Base-by-base conservation (phyloP, 345 rosid genomes). In the Citrus glauca region DNA sequence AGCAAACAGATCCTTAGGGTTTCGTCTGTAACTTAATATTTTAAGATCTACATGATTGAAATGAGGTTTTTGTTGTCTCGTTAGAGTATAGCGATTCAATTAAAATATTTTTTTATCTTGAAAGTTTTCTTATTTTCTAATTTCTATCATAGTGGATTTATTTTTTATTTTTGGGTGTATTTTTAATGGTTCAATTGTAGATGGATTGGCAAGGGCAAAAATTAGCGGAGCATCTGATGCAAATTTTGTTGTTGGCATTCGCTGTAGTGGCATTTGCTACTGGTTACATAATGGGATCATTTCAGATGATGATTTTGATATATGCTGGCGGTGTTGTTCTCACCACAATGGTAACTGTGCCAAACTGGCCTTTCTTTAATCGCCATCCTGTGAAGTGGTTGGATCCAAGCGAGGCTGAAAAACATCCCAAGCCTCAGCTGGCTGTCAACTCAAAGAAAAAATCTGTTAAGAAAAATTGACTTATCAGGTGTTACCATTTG, bases 161-260 rank as follows among this genome's bases (percentile, higher is more conserved):
- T 10, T 42, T 9, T 10, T 9, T 42, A n/a, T 10, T 42, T 50
- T 16, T 14, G 55, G 55, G 20, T 4, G 11, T 59, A 10, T 37
- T 68, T 61, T 33, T 73, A 32, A 68, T 72, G 73, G 35, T 62
- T 25, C 11, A 53, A 66, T 64, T 67, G 69, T 55, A 85, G 79
- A 94, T 96, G 99, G 98, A 96, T 86, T 96, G 99, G 98, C 93
- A 96, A 90, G 98, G 99, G 45, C 98, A 96, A 79, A 96, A 91
- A 88, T 75, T 90, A 30, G 93, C 97, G n/a, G 98, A 96, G 95
- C 95, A 88, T 81, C 81, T 91, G 86, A 92, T 96, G 98, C 99
- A 94, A 87, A 85, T 91, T 37, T 8, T 94, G 89, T 86, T 96
- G 17, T 30, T 96, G 83, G 91, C 81, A 19, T 90, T 85, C 2